Conservation (phyloP, 352 stramenopile species). For the Globisporangium paroecandrum region DNA sequence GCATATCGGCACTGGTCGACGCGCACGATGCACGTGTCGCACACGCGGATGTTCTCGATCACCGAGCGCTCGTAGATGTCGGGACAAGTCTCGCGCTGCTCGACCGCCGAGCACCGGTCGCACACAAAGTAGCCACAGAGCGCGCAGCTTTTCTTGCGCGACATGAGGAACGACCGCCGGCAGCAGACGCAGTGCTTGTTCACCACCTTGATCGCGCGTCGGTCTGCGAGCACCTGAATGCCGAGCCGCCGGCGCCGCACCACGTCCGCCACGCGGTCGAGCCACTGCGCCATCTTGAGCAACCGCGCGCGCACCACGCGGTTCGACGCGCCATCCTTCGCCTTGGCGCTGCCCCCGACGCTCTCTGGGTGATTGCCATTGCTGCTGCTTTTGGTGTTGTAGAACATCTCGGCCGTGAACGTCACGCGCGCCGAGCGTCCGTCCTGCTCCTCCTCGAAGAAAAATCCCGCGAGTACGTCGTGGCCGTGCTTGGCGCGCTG, state of each 20-base stretch:
- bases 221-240: constrained; percentile 48
- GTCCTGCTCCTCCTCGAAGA: constrained; percentile 35
- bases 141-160: constrained; percentile 19
- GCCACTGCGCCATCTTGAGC: constrained; percentile 19
- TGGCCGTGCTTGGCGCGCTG: constrained; percentile 25
- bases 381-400: constrained; percentile 1
- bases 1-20: constrained; percentile 26
- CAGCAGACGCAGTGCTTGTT: constrained; percentile 40
- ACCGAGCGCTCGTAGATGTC: constrained; percentile 5
- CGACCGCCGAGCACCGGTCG: constrained; percentile 26
- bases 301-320: constrained; percentile 19
- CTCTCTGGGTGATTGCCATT: too few relatives aligned
- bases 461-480: constrained; percentile 43
- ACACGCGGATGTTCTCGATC: constrained; percentile 27
- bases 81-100: constrained; percentile 23
- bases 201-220: constrained; percentile 19
- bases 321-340: constrained; percentile 5
- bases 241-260: constrained; percentile 43
- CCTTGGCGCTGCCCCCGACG: neutral
- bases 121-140: constrained; percentile 34
- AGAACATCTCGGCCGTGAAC: constrained; percentile 36
- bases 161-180: constrained; percentile 29
- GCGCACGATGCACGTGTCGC: constrained; percentile 22
- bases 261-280: constrained; percentile 31
- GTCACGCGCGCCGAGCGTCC: constrained; percentile 32